A percentile compares a stretch with the other conserved stretches of the same genome.
Conservation (phyloP, 2,329 filamentous ascomycete genomes). For the Fusarium sulawesiense region DNA sequence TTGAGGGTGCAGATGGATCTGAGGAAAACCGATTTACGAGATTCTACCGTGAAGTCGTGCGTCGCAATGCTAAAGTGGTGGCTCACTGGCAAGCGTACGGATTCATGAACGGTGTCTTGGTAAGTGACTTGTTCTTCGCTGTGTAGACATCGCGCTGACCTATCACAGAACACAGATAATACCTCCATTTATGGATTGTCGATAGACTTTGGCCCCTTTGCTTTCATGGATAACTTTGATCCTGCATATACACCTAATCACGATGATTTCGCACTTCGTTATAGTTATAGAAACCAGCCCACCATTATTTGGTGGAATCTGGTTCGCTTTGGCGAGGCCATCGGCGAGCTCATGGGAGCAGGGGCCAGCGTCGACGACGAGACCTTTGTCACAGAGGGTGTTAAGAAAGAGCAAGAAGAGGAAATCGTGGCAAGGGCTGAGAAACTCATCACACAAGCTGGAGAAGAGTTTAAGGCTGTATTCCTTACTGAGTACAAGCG, state of each 20-base stretch:
- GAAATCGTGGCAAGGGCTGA: slow-evolving; percentile 84
- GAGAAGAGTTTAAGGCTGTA: slow-evolving; percentile 88
- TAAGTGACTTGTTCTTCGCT: slow-evolving; percentile 33
- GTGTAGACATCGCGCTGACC: slow-evolving; percentile 35
- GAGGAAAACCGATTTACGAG: slow-evolving; percentile 89
- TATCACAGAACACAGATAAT: slow-evolving; percentile 84
- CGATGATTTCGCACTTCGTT: slow-evolving; percentile 87
- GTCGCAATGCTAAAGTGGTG: slow-evolving; percentile 87
- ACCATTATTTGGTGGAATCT: slow-evolving; percentile 99
- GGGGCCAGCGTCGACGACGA: slow-evolving; percentile 77
- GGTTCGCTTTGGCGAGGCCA: slow-evolving; percentile 86
- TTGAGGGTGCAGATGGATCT: slow-evolving; percentile 74
- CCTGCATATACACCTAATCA: slow-evolving; percentile 96
- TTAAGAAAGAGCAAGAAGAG: slow-evolving; percentile 70
- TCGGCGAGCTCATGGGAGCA: slow-evolving; percentile 88
- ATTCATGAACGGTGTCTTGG: slow-evolving; percentile 97
- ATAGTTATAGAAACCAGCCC: slow-evolving; percentile 93
- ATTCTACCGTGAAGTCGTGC: slow-evolving; percentile 86
- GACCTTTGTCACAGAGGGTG: slow-evolving; percentile 77
- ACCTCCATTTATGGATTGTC: slow-evolving; percentile 90
- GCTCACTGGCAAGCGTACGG: slow-evolving; percentile 97
- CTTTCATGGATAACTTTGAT: slow-evolving; percentile 97
- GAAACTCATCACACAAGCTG: slow-evolving; percentile 80
- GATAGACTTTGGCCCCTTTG: slow-evolving; percentile 96
- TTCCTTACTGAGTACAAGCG: slow-evolving; percentile 92